Percentiles rank a stretch among this genome's conserved stretches.
Evolutionary conservation across 2,329 filamentous ascomycete species (phyloP).

Genomic region (Fusarium sp.): DNA sequence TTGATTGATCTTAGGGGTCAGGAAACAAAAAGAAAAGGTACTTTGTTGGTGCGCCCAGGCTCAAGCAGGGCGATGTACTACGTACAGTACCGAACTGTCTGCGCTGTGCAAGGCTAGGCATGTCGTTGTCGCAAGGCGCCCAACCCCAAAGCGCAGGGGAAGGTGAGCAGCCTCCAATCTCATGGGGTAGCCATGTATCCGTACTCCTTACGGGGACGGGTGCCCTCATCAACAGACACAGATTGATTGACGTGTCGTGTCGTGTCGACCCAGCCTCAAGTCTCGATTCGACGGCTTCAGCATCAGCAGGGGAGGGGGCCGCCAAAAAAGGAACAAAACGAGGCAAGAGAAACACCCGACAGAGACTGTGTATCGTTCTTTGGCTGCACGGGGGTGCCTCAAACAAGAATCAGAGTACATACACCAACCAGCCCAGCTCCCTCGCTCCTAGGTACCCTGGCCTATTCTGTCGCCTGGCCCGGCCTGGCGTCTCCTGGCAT

Average conservation of each 20-base stretch:
- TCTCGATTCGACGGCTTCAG: slow-evolving; percentile 41
- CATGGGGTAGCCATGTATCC: neutral
- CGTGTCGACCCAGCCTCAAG: slow-evolving; percentile 27
- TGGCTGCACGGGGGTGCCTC: slow-evolving; percentile 20
- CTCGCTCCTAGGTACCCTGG: neutral
- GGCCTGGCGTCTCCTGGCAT: neutral
- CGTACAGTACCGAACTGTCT: slow-evolving; percentile 4
- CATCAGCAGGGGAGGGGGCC: slow-evolving; percentile 21
- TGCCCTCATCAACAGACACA: neutral
- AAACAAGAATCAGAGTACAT: slow-evolving; percentile 6
- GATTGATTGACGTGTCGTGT: slow-evolving; percentile 42
- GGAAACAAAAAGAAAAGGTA: neutral
- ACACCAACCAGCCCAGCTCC: neutral
- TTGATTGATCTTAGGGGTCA: neutral
- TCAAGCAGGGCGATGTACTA: slow-evolving; percentile 34
- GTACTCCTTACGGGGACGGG: neutral
- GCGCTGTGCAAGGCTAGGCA: slow-evolving; percentile 30
- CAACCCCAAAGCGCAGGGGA: slow-evolving; percentile 10
- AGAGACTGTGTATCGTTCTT: slow-evolving; percentile 1
- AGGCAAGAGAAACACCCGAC: slow-evolving; percentile 13
- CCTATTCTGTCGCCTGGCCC: neutral
- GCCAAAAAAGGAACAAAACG: slow-evolving; percentile 15
- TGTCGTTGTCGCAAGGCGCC: slow-evolving; percentile 23
- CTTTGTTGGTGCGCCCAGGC: slow-evolving; percentile 23
- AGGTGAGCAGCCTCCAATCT: neutral